Percentiles rank a stretch among this genome's conserved stretches.
phyloP scores from a whole-genome alignment of 305 asterid species.

The Solanum aculeatissimum region DNA sequence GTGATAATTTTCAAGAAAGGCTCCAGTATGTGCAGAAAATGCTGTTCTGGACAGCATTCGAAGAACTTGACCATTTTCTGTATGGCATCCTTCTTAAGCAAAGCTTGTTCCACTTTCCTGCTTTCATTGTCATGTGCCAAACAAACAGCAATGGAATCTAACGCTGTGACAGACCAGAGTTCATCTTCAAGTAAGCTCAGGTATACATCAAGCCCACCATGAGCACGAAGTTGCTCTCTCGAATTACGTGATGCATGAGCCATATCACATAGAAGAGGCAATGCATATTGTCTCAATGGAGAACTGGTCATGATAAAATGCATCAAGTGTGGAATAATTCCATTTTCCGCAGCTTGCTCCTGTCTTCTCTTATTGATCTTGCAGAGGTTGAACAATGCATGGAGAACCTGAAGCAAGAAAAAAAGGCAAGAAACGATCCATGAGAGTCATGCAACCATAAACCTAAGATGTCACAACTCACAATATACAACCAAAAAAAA shows the following conservation, averaged over 20 bases:
- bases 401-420: slow-evolving; percentile 58
- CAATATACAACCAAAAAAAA: background rate
- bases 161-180: slow-evolving; percentile 93
- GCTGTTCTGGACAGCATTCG: slow-evolving; percentile 89
- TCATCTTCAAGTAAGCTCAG: slow-evolving; percentile 93
- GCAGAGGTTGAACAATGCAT: slow-evolving; percentile 94
- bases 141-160: slow-evolving; percentile 97
- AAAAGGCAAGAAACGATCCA: slow-evolving; percentile 20
- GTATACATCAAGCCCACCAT: slow-evolving; percentile 94
- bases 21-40: slow-evolving; percentile 92
- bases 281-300: slow-evolving; percentile 82
- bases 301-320: slow-evolving; percentile 86
- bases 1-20: slow-evolving; percentile 96
- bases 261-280: slow-evolving; percentile 97
- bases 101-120: slow-evolving; percentile 91
- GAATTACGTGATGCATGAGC: slow-evolving; percentile 99
- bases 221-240: slow-evolving; percentile 98
- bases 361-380: slow-evolving; percentile 98
- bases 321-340: slow-evolving; percentile 97
- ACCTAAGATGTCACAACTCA: background rate
- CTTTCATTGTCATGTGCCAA: slow-evolving; percentile 95
- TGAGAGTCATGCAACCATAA: background rate
- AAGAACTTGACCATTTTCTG: slow-evolving; percentile 91
- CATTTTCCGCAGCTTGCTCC: slow-evolving; percentile 99
- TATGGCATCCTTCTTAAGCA: slow-evolving; percentile 84